Evolutionary conservation across 768 basidiomycete genomes (phyloP).

Genomic region (Saitozyma podzolica): DNA sequence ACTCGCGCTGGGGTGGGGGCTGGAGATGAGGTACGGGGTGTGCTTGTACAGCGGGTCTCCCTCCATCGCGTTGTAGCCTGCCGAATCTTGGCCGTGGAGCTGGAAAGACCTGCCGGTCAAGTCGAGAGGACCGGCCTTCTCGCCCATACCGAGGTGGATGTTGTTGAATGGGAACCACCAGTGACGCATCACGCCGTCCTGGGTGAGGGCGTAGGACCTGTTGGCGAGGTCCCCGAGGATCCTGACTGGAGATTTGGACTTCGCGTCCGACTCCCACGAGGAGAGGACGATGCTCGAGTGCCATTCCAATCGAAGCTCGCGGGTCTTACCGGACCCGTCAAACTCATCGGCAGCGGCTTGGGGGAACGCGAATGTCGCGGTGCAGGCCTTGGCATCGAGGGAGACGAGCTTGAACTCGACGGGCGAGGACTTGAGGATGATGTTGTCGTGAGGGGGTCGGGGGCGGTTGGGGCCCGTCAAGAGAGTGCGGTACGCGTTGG

Average conservation of each 20-base stretch:
- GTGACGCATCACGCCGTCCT: slow-evolving; percentile 39
- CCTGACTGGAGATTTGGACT: slow-evolving; percentile 4
- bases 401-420: slow-evolving; percentile 20
- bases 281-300: slow-evolving; percentile 26
- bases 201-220: slow-evolving; percentile 38
- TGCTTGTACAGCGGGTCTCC: slow-evolving; percentile 52
- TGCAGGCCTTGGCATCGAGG: slow-evolving; percentile 21
- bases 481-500: slow-evolving; percentile 34
- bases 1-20: slow-evolving; percentile 21
- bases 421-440: slow-evolving; percentile 17
- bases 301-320: slow-evolving; percentile 31
- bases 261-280: slow-evolving; percentile 24
- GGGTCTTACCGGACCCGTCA: slow-evolving; percentile 17
- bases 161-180: slow-evolving; percentile 25
- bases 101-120: slow-evolving; percentile 35
- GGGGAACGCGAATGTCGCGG: slow-evolving; percentile 28
- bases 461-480: slow-evolving; percentile 39
- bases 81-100: slow-evolving; percentile 41
- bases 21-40: slow-evolving; percentile 45
- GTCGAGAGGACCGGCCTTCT: slow-evolving; percentile 47
- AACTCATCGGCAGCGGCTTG: slow-evolving; percentile 3
- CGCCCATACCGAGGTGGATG: slow-evolving; percentile 46
- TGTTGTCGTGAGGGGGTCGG: slow-evolving; percentile 44
- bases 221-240: slow-evolving; percentile 34
- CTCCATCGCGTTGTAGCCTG: slow-evolving; percentile 42